Base-by-base conservation (phyloP, 2,329 filamentous ascomycete genomes). In the Fusarium globosum region DNA sequence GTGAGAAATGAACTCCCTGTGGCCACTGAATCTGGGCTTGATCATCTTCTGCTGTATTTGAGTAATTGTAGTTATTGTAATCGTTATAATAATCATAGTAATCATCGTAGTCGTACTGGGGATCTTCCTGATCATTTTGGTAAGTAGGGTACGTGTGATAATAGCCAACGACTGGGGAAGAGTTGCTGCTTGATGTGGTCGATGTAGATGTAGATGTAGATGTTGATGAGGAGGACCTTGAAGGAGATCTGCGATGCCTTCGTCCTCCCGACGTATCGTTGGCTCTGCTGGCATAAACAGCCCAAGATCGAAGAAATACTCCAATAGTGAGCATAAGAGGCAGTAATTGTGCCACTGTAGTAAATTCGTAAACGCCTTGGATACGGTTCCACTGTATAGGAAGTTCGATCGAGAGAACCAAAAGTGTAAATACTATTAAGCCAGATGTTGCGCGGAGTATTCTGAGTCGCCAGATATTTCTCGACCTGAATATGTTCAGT, bases 301-400 rank as follows among this genome's bases (percentile, higher is more conserved):
- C 75, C 49, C 79, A 68, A 1, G 74, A 67, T 14, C 79, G 74
- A 2, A 80, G 49, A 7, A 82, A 57, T 35, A 81, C 62, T 5
- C 79, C 81, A 5, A 76, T 39, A 14, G 77, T 80, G 41, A 83
- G 45, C 21, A 83, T 61, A 8, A 83, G 75, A 1, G 82, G 81
- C 6, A 83, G 71, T 8, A 79, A 57, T 58, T 83, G 82, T 1
- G 78, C 78, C 3, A 76, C 61, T 1, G 79, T 77, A 21, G 75
- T 72, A 16, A 83, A 64, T 12, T 74, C 65, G 36, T 78, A 71
- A 23, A 75, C 66, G 13, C 46, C 63, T 7, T 74, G 38, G 16
- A 82, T 68, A 20, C 74, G 46, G 39, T 83, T 83, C 81, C 81
- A 83, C 4, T 51, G 51, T 7, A 83, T 72, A 7, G 80, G 70